phyloP scores from a whole-genome alignment of 495 filamentous ascomycete species.

The Penicillium lividum region DNA sequence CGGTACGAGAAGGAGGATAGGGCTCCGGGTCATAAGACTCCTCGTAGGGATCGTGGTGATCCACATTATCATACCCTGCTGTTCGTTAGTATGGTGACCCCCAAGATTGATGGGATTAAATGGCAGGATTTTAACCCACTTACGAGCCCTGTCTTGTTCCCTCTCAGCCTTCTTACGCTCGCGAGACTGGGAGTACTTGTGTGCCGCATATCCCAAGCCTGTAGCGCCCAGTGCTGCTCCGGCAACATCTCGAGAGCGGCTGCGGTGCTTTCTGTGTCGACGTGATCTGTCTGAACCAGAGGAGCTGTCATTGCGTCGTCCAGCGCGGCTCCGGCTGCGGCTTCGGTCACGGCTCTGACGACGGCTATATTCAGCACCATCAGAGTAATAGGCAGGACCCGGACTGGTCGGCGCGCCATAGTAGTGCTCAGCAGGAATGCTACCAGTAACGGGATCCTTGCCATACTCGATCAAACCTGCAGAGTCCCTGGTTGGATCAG shows the following conservation, averaged over 20 bases:
- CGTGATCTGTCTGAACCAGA: constrained; percentile 45
- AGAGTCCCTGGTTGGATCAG: constrained; percentile 57
- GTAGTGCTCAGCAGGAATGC: constrained; percentile 50
- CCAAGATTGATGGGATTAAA: too few species aligned
- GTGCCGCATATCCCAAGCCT: constrained; percentile 76
- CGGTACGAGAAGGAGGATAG: constrained; percentile 34
- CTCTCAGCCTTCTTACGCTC: constrained; percentile 57
- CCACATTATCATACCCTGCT: constrained; percentile 42
- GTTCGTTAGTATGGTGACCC: constrained; percentile 3
- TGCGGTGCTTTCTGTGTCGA: constrained; percentile 54
- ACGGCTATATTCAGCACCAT: constrained; percentile 37
- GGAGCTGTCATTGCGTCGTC: constrained; percentile 40
- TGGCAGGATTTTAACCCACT: constrained; percentile 12
- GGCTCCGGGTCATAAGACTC: constrained; percentile 48
- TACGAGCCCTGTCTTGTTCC: constrained; percentile 28
- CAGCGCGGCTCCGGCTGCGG: constrained; percentile 43
- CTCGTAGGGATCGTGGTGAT: constrained; percentile 43
- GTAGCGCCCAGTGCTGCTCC: constrained; percentile 68
- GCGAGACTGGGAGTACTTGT: constrained; percentile 61
- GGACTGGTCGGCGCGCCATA: constrained; percentile 48
- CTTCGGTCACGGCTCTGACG: constrained; percentile 26
- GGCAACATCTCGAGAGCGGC: constrained; percentile 64
- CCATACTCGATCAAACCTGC: constrained; percentile 83
- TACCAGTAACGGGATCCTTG: constrained; percentile 59
- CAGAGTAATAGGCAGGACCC: constrained; percentile 42